Base-by-base conservation (phyloP, 73 alveolate species). In the Durusdinium trenchii region DNA sequence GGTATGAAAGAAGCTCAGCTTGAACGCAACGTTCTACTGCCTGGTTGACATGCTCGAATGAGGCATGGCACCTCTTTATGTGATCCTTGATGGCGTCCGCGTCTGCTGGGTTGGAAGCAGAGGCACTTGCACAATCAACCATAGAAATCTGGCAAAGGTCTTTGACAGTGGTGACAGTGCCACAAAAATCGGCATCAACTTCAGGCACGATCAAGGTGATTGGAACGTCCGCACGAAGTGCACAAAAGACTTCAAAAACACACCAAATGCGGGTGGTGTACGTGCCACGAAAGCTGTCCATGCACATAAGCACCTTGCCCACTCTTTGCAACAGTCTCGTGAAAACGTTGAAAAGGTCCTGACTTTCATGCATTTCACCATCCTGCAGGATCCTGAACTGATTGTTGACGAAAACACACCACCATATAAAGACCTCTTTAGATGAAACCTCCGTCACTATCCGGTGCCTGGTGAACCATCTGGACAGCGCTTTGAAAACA, bases 341-440 rank as follows among this genome's bases (percentile, higher is more conserved):
- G 35, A 81, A 81, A 23, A 81, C 92, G 46, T 36, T 35, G 30
- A 81, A 81, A 3, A 81, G 47, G 3, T 81, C 30, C 45, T 48
- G 71, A 18, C 71, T 32, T 69, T 81, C 92, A 28, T 81, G 71
- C 16, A 23, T 36, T 47, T 43, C 36, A n/a, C 47, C 47, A 10
- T 36, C 92, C 47, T 81, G 71, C 71, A 81, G 32, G 71, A 81
- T 81, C 35, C 92, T 51, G 48, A 81, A 81, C 47, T 81, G 92
- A n/a, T 81, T 81, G 71, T 81, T 81, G 48, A 81, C 92, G 30
- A 81, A 81, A 30, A 81, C 92, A 23, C 92, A 81, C 92, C 92
- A 81, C 92, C 92, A 81, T 10, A 81, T 47, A 69, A 6, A 81
- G 73, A 81, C 71, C 30, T 40, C 86, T 7, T 48, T 40, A 52